Evolutionary conservation across 805 yeast genomes (phyloP).

Genomic region (Ogataea paradorogensis): DNA sequence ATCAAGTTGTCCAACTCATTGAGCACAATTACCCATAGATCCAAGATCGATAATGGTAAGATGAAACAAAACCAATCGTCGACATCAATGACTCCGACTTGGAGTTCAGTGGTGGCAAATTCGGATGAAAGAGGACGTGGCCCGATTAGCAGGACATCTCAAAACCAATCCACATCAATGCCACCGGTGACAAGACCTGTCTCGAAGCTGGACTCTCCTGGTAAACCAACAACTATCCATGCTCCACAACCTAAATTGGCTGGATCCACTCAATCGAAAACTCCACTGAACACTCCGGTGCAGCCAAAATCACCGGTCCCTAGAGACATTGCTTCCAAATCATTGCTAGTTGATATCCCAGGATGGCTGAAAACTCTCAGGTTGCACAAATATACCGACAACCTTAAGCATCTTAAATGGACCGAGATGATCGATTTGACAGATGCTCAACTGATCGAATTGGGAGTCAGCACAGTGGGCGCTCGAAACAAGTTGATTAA

Average conservation of each 20-base stretch:
- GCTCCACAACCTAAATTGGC: slow-evolving; percentile 20
- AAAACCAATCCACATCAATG: slow-evolving; percentile 23
- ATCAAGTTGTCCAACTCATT: slow-evolving; percentile 30
- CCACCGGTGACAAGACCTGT: slow-evolving; percentile 22
- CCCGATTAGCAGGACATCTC: slow-evolving; percentile 15
- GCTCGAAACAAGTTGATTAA: slow-evolving; percentile 92
- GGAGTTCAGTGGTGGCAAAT: slow-evolving; percentile 12
- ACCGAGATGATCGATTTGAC: slow-evolving; percentile 65
- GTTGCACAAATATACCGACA: slow-evolving; percentile 90
- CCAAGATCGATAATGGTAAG: slow-evolving; percentile 7
- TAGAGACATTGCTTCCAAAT: slow-evolving; percentile 48
- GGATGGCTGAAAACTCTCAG: slow-evolving; percentile 89
- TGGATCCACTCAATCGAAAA: slow-evolving; percentile 8
- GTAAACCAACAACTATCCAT: slow-evolving; percentile 4
- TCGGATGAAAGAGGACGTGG: slow-evolving; percentile 23
- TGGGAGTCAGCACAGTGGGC: slow-evolving; percentile 92
- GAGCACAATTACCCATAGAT: slow-evolving; percentile 27
- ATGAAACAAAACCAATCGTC: slow-evolving; percentile 1
- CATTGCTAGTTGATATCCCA: slow-evolving; percentile 72
- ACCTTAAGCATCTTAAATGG: slow-evolving; percentile 76
- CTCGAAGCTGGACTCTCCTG: slow-evolving; percentile 10
- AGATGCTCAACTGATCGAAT: slow-evolving; percentile 65
- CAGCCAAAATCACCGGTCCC: slow-evolving; percentile 43
- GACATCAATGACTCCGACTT: slow-evolving; percentile 11
- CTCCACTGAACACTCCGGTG: slow-evolving; percentile 8